A percentile compares a stretch with the other conserved stretches of the same genome.
Evolutionary conservation across 2,329 filamentous ascomycete genomes (phyloP).

Genomic region (Rhinocladiella mackenziei): DNA sequence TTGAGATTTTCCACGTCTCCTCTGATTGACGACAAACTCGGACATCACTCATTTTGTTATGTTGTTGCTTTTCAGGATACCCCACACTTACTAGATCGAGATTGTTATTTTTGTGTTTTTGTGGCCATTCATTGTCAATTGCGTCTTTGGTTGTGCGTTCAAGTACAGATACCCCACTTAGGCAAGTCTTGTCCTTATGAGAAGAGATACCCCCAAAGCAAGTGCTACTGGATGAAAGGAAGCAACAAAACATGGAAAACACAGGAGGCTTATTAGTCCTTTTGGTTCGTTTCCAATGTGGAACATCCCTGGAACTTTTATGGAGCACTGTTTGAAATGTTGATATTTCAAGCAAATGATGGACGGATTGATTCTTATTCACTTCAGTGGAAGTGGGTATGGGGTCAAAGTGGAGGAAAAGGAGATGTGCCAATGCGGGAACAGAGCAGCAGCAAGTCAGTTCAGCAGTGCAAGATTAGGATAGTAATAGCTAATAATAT

Average conservation of each 20-base stretch:
- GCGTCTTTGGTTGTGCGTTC: constrained; percentile 14
- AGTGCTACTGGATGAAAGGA: constrained; percentile 20
- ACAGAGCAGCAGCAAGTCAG: constrained; percentile 7
- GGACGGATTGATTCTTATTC: not conserved
- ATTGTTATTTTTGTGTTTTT: constrained; percentile 16
- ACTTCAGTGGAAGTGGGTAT: not conserved
- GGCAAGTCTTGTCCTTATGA: constrained; percentile 28
- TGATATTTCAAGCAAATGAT: constrained; percentile 8
- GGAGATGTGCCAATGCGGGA: constrained; percentile 6
- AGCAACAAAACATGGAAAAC: constrained; percentile 4
- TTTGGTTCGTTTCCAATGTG: constrained; percentile 1
- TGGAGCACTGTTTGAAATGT: constrained; percentile 12
- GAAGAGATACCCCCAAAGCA: constrained; percentile 25
- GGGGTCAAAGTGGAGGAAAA: not conserved
- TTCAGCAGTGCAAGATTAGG: constrained; percentile 14
- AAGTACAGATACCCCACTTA: constrained; percentile 28
- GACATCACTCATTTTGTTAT: constrained; percentile 25
- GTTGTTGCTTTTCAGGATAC: constrained; percentile 27
- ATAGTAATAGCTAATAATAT: constrained; percentile 26
- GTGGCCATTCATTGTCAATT: constrained; percentile 15
- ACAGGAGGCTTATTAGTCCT: constrained; percentile 21
- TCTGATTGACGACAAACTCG: constrained; percentile 26
- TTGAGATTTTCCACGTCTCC: constrained; percentile 11
- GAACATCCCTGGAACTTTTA: constrained; percentile 9
- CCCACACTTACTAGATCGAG: constrained; percentile 26